These are phyloP conservation scores for Eucalyptus cloeziana DNA, from an alignment of 345 rosid genomes.

Conservation along the genomic window DNA sequence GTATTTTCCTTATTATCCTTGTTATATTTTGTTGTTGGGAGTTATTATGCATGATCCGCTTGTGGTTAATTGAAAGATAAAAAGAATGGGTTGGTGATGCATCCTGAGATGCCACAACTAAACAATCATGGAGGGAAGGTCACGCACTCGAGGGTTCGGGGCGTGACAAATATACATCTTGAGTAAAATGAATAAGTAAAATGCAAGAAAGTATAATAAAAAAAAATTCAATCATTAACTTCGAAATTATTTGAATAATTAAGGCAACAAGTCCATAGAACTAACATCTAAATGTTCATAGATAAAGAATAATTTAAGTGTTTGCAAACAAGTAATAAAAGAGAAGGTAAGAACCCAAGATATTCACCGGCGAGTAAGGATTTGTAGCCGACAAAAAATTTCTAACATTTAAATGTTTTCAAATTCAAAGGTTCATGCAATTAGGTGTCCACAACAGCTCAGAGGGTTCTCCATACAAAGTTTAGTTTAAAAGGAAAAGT, in stretches of 20 bases:
- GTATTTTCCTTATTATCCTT: no score
- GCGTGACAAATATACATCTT: no score
- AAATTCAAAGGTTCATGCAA: neutral
- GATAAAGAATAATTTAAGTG: neutral
- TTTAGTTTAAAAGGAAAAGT: neutral
- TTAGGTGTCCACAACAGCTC: neutral
- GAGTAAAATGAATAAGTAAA: neutral
- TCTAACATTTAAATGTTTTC: no score
- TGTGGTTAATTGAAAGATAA: no score
- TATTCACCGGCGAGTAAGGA: neutral
- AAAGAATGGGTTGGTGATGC: no score
- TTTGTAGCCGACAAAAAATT: neutral
- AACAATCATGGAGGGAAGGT: no score
- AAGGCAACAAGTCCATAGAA: neutral
- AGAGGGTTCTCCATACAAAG: neutral
- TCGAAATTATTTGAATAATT: no score
- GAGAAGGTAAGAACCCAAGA: neutral
- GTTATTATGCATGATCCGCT: no score
- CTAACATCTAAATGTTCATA: neutral
- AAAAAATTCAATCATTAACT: neutral
- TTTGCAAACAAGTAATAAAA: neutral
- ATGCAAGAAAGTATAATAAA: neutral
- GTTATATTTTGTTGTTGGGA: no score
- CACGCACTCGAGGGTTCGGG: accelerated
- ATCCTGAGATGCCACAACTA: no score